Conservation (phyloP, 2,329 filamentous ascomycete species). For the Sordariomycetes sp. region DNA sequence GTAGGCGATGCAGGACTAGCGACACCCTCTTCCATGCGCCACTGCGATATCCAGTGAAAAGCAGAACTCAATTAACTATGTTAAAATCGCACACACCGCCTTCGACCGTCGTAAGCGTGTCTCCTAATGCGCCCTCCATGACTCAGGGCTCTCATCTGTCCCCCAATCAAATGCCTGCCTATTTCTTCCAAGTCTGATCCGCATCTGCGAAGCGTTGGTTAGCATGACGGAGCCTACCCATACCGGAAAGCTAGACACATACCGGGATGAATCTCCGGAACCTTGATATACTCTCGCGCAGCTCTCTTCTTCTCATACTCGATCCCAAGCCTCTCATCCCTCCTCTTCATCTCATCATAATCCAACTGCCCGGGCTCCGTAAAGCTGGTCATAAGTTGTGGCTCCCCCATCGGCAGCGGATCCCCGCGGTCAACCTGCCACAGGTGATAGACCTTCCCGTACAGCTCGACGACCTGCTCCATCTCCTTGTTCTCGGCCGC, state of each 20-base stretch:
- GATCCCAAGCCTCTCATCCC: conserved; percentile 30
- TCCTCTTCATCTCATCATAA: conserved; percentile 28
- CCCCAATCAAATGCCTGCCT: neutral
- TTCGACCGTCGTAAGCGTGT: too few species aligned
- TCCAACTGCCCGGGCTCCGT: conserved; percentile 34
- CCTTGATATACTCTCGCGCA: conserved; percentile 24
- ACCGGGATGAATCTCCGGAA: conserved; percentile 27
- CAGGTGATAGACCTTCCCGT: conserved; percentile 75
- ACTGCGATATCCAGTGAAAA: too few species aligned
- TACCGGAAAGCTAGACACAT: conserved; percentile 6
- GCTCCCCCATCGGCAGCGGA: conserved; percentile 33
- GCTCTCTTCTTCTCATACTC: conserved; percentile 31
- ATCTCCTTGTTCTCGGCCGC: conserved; percentile 67
- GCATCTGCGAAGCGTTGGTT: conserved; percentile 5
- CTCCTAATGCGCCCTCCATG: too few species aligned
- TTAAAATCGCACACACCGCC: too few species aligned
- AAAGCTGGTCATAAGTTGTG: conserved; percentile 41
- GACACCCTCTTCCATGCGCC: too few species aligned
- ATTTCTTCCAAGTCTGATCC: conserved; percentile 9
- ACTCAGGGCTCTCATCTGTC: too few species aligned
- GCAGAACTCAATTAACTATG: too few species aligned
- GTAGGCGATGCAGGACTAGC: too few species aligned
- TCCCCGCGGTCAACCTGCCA: conserved; percentile 77
- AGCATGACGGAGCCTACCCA: neutral
- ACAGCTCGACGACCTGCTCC: conserved; percentile 59